Conservation (phyloP, 2,329 filamentous ascomycete genomes). For the Nothophaeocryptopus gaeumannii region DNA sequence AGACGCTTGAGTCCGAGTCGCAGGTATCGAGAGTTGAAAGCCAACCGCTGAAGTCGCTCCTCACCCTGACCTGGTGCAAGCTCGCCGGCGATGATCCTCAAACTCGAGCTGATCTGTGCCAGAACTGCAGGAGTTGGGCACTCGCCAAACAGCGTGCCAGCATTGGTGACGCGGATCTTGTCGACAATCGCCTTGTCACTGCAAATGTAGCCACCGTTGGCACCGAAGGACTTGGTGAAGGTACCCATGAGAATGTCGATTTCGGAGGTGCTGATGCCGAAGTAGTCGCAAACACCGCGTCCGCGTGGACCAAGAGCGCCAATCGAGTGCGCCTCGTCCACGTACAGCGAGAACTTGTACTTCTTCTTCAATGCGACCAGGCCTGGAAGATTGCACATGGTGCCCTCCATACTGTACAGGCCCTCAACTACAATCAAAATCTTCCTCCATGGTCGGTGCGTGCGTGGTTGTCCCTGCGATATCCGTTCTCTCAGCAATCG, state of each 20-base stretch:
- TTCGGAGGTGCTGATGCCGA: slow-evolving; percentile 80
- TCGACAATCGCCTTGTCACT: slow-evolving; percentile 88
- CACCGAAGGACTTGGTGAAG: slow-evolving; percentile 95
- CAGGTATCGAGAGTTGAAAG: slow-evolving; percentile 98
- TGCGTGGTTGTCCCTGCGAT: slow-evolving; percentile 92
- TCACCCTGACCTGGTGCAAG: slow-evolving; percentile 86
- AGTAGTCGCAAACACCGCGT: slow-evolving; percentile 95
- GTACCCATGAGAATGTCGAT: slow-evolving; percentile 98
- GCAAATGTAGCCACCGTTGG: slow-evolving; percentile 93
- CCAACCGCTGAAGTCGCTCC: slow-evolving; percentile 90
- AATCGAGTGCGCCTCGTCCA: slow-evolving; percentile 95
- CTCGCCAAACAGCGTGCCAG: slow-evolving; percentile 83
- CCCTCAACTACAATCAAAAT: slow-evolving; percentile 95
- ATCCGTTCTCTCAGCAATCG: slow-evolving; percentile 84
- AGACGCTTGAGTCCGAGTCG: slow-evolving; percentile 94
- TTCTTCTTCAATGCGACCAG: slow-evolving; percentile 82
- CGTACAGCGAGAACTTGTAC: slow-evolving; percentile 95
- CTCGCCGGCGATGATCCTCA: slow-evolving; percentile 87
- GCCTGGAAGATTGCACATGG: slow-evolving; percentile 95
- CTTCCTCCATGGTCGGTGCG: slow-evolving; percentile 99
- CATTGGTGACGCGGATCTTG: slow-evolving; percentile 82
- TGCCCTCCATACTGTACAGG: slow-evolving; percentile 98
- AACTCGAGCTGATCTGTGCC: slow-evolving; percentile 81
- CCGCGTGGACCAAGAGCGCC: slow-evolving; percentile 86
- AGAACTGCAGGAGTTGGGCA: slow-evolving; percentile 83